Evolutionary conservation across 768 basidiomycete species (phyloP), one percentile per base, ranked within the genome.

Genomic region (Xanthoconium stramineum): DNA sequence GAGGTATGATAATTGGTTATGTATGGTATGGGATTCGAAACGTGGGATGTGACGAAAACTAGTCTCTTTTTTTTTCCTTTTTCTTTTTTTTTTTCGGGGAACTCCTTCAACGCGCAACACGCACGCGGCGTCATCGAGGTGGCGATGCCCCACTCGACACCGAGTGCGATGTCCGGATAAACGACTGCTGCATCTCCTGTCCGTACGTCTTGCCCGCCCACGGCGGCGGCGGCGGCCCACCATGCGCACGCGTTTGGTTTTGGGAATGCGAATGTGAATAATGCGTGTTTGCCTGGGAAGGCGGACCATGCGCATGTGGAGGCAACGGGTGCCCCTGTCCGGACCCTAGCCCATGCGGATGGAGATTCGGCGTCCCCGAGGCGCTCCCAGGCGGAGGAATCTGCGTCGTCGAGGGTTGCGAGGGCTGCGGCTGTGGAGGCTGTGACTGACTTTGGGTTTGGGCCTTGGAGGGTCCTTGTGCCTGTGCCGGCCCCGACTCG

Each of bases 91-190:
- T 7, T 5, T 10, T 24, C 2, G 24, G 24, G 24, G 24, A 4
- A 24, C 24, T 24, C 24, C 24, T 24, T 24, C 24, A 24, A 24
- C 24, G 4, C 24, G 24, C 24, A 24, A 24, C 24, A 24, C 15
- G 15, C 20, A 36, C 36, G 10, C n/a, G n/a, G 15, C 8, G 32
- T 53, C 36, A 55, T 43, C 54, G 39, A 49, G 64, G 65, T 4
- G 74, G 73, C 10, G 75, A 75, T 6, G 72, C 68, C 11, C 69
- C 72, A 10, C 69, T 72, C 49, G 75, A 75, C 49, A 70, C 72
- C 30, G 76, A 72, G 40, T 78, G 78, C 42, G 78, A 75, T 35
- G 76, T 72, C 17, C 78, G 72, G 65, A 80, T 72, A 61, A 80
- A 81, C 20, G 78, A 79, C 55, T 79, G 80, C 32, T 55, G 70